These are phyloP conservation scores for Leptoxyphium fumago DNA, from an alignment of 2,329 filamentous ascomycete species.

Conservation along the genomic window DNA sequence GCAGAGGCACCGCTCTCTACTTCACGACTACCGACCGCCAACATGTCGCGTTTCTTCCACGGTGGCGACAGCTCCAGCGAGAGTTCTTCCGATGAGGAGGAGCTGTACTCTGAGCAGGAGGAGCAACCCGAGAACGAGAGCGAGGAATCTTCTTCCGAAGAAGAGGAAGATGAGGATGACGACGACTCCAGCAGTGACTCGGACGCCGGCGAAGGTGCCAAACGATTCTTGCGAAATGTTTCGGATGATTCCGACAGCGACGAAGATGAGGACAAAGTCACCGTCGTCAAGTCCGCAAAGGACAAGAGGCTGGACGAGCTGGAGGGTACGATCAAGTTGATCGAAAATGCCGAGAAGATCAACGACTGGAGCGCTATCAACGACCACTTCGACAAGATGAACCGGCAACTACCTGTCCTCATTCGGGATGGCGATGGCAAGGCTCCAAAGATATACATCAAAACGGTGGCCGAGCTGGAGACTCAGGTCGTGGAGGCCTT, in stretches of 20 bases:
- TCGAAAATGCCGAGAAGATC: constrained; percentile 96
- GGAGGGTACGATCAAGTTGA: constrained; percentile 73
- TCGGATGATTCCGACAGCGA: constrained; percentile 52
- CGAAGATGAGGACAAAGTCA: constrained; percentile 73
- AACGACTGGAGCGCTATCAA: constrained; percentile 86
- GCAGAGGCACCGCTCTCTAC: too few relatives aligned
- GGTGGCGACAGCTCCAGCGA: constrained; percentile 92
- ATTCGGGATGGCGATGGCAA: constrained; percentile 50
- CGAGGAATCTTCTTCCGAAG: constrained; percentile 30
- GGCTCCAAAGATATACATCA: constrained; percentile 82
- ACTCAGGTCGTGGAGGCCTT: constrained; percentile 87
- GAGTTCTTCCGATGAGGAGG: constrained; percentile 86
- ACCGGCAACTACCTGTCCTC: constrained; percentile 29
- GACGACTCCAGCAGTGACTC: constrained; percentile 36
- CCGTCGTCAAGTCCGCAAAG: constrained; percentile 91
- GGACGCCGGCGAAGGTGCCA: constrained; percentile 53
- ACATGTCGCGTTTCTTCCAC: constrained; percentile 95
- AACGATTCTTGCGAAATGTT: constrained; percentile 62
- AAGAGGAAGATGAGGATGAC: constrained; percentile 40
- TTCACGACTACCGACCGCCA: constrained; percentile 21
- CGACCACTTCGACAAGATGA: constrained; percentile 47
- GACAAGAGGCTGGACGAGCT: constrained; percentile 94
- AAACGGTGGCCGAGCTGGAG: constrained; percentile 84
- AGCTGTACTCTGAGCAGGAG: constrained; percentile 73
- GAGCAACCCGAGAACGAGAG: constrained; percentile 42